A percentile compares a stretch with the other conserved stretches of the same genome.
These are phyloP conservation scores for Neofusicoccum ribis DNA, from an alignment of 2,329 filamentous ascomycete genomes.

Conservation along the genomic window DNA sequence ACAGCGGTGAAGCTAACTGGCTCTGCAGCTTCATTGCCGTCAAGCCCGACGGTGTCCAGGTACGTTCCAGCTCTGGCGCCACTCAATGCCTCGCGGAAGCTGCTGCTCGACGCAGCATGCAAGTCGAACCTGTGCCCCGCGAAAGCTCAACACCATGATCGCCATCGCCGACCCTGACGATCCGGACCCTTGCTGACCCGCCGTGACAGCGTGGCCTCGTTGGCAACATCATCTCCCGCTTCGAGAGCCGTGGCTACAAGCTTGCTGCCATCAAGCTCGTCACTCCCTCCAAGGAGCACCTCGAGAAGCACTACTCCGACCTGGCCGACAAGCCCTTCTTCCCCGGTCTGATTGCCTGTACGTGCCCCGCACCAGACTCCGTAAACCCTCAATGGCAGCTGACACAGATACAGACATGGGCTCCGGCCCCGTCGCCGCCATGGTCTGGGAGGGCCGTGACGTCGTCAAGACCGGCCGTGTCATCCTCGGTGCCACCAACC, in stretches of 20 bases:
- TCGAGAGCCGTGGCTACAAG: slow-evolving; percentile 99
- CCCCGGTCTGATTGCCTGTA: slow-evolving; percentile 88
- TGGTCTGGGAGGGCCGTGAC: slow-evolving; percentile 99
- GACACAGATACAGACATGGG: slow-evolving; percentile 72
- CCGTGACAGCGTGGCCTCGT: slow-evolving; percentile 81
- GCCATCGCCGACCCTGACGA: slow-evolving; percentile 3
- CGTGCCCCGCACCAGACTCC: slow-evolving; percentile 24
- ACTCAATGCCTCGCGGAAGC: neutral
- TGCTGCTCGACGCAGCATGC: neutral
- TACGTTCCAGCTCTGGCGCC: slow-evolving; percentile 47
- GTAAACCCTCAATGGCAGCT: neutral
- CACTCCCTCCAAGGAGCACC: slow-evolving; percentile 86
- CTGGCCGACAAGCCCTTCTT: slow-evolving; percentile 96
- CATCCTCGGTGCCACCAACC: slow-evolving; percentile 99
- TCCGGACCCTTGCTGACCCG: slow-evolving; percentile 9
- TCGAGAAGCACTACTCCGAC: slow-evolving; percentile 97
- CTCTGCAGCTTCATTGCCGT: slow-evolving; percentile 92
- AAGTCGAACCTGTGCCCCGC: neutral
- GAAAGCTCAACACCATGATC: slow-evolving; percentile 7
- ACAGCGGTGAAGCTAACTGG: slow-evolving; percentile 33
- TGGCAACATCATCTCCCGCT: slow-evolving; percentile 96
- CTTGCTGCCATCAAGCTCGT: slow-evolving; percentile 96
- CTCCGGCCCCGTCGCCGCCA: slow-evolving; percentile 95
- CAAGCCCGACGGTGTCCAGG: slow-evolving; percentile 99
- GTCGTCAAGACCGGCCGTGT: slow-evolving; percentile 97